A percentile compares a stretch with the other conserved stretches of the same genome.
Evolutionary conservation across 2,329 filamentous ascomycete genomes (phyloP).

Genomic region (Zymoseptoria passerinii): DNA sequence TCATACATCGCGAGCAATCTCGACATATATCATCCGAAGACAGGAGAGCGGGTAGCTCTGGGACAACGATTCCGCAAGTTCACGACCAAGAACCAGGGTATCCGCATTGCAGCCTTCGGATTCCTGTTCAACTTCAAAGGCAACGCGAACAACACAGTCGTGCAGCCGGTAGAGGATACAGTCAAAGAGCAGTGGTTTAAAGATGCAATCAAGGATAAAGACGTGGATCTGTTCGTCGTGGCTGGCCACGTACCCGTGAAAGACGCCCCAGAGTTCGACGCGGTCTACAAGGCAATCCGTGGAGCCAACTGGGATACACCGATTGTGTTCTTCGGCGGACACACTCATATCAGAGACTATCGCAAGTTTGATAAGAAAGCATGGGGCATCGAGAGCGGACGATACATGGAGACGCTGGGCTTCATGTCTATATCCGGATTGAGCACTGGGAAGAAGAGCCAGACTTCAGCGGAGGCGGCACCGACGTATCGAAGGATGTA

Average conservation of each 20-base stretch:
- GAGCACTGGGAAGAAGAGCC: conserved; percentile 31
- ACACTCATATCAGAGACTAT: conserved; percentile 82
- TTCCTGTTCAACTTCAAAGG: conserved; percentile 91
- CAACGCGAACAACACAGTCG: conserved; percentile 83
- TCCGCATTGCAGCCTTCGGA: conserved; percentile 79
- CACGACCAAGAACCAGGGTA: conserved; percentile 78
- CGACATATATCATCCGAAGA: conserved; percentile 70
- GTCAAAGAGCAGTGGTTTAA: conserved; percentile 85
- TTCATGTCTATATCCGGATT: conserved; percentile 79
- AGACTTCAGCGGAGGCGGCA: conserved; percentile 28
- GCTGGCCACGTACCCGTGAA: conserved; percentile 76
- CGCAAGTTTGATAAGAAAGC: conserved; percentile 69
- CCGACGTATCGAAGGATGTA: conserved; percentile 68
- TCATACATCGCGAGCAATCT: conserved; percentile 87
- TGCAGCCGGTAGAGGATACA: conserved; percentile 70
- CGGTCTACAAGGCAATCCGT: conserved; percentile 71
- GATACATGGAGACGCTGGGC: conserved; percentile 91
- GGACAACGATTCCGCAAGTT: conserved; percentile 81
- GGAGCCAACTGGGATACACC: conserved; percentile 69
- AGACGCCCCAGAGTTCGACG: conserved; percentile 64
- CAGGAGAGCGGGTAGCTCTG: conserved; percentile 63
- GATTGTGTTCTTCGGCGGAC: conserved; percentile 86
- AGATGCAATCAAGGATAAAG: conserved; percentile 65
- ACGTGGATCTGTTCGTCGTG: conserved; percentile 80
- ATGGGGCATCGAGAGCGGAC: conserved; percentile 73